These are phyloP conservation scores for Ustilaginoidea virens DNA, from an alignment of 2,329 filamentous ascomycete species.

Conservation along the genomic window DNA sequence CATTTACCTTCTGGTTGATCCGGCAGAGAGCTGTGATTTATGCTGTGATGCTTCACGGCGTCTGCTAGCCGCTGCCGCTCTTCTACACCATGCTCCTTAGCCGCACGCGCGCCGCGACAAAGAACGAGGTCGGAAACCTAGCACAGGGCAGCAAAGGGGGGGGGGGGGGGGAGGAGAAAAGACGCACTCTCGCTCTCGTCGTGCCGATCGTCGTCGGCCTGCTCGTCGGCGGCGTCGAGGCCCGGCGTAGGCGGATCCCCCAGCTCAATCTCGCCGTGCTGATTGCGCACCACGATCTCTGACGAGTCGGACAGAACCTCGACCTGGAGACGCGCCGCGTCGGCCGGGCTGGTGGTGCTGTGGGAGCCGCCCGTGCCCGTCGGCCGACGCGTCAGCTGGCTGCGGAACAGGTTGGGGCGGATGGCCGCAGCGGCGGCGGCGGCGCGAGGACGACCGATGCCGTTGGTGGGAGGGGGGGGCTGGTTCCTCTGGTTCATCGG, in stretches of 20 bases:
- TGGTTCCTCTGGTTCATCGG: slow-evolving; percentile 4
- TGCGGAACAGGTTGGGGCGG: slow-evolving; percentile 39
- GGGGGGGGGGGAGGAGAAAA: no score
- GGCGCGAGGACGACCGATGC: slow-evolving; percentile 1
- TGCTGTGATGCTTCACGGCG: slow-evolving; percentile 44
- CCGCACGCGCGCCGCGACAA: no score
- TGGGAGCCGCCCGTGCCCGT: slow-evolving; percentile 29
- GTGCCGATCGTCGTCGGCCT: slow-evolving; percentile 41
- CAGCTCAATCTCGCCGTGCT: slow-evolving; percentile 48
- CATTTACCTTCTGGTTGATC: slow-evolving; percentile 50
- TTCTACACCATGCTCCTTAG: slow-evolving; percentile 28
- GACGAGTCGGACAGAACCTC: slow-evolving; percentile 27
- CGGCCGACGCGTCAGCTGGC: slow-evolving; percentile 41
- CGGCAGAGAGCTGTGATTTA: slow-evolving; percentile 36
- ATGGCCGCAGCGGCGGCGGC: slow-evolving; percentile 1
- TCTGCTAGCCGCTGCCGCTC: slow-evolving; percentile 46
- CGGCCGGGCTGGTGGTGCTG: slow-evolving; percentile 22
- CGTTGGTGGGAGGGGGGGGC: background rate
- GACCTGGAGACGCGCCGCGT: slow-evolving; percentile 32
- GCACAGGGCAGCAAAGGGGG: background rate
- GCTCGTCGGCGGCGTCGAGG: slow-evolving; percentile 39
- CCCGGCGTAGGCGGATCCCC: slow-evolving; percentile 37
- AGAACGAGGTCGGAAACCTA: background rate
- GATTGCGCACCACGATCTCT: slow-evolving; percentile 47
- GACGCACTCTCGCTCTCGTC: slow-evolving; percentile 39